Conservation (phyloP, 257 asterid genomes). For the Primulina eburnea region DNA sequence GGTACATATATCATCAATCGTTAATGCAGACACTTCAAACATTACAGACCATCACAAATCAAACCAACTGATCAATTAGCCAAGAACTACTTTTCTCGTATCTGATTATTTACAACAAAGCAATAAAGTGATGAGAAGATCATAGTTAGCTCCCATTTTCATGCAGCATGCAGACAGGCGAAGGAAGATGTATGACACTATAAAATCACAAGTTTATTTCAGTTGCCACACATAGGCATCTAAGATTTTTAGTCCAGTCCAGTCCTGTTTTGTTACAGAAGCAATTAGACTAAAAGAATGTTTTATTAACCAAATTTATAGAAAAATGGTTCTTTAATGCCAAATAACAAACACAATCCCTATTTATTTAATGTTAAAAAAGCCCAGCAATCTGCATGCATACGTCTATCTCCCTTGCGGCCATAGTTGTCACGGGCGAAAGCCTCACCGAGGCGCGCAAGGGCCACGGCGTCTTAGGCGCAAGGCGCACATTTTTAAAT, state of each 20-base stretch:
- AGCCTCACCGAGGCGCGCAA: too few relatives aligned
- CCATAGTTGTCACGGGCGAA: too few relatives aligned
- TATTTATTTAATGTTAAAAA: too few relatives aligned
- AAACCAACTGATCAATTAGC: neutral
- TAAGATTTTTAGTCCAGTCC: neutral
- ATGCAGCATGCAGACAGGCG: neutral
- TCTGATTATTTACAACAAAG: neutral
- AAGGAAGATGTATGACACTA: neutral
- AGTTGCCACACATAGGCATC: neutral
- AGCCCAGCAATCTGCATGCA: too few relatives aligned
- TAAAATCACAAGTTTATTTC: neutral
- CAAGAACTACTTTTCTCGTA: neutral
- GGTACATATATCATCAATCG: neutral
- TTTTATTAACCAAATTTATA: too few relatives aligned
- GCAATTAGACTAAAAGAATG: too few relatives aligned
- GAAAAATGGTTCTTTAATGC: too few relatives aligned
- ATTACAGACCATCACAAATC: neutral
- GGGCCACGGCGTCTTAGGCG: too few relatives aligned
- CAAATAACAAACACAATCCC: too few relatives aligned
- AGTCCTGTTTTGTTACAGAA: neutral
- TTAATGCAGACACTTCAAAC: neutral
- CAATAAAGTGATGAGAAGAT: neutral
- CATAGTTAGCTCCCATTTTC: neutral
- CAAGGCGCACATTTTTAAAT: too few relatives aligned
- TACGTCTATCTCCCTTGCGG: too few relatives aligned